Evolutionary conservation across 2,329 filamentous ascomycete species (phyloP).

Genomic region (Sclerotinia spermophila): DNA sequence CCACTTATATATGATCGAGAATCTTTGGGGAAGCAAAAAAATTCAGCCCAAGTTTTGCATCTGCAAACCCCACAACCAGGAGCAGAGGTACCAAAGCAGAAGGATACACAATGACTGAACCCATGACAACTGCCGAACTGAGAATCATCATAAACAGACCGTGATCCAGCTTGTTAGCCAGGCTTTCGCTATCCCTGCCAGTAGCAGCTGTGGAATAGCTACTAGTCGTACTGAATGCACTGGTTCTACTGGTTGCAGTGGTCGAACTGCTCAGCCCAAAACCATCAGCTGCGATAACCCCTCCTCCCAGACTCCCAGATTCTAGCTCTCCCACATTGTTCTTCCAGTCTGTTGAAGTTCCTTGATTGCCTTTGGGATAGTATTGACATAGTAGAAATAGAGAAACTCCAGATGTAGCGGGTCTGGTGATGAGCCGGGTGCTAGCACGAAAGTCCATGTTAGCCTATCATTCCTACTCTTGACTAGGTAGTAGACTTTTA

Average conservation of each 20-base stretch:
- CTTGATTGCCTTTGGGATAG: neutral
- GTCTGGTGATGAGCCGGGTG: constrained; percentile 6
- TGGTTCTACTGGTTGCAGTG: neutral
- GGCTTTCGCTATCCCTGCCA: neutral
- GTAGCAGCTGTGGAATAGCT: neutral
- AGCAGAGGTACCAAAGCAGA: neutral
- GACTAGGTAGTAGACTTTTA: no score
- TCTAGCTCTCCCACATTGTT: neutral
- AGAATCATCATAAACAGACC: neutral
- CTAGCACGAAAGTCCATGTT: neutral
- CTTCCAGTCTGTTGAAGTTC: neutral
- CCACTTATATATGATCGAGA: no score
- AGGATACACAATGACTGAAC: neutral
- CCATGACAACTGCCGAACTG: neutral
- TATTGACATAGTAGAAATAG: neutral
- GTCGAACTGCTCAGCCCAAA: neutral
- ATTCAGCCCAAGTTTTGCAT: neutral
- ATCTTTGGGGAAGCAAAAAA: accelerated
- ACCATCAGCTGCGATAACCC: neutral
- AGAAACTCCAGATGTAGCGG: neutral
- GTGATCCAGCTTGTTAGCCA: neutral
- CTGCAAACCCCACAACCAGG: neutral
- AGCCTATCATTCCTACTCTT: neutral
- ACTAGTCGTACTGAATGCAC: neutral
- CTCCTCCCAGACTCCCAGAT: neutral